Evolutionary conservation across 306 rosid species (phyloP).

Genomic region (Prunus davidiana): DNA sequence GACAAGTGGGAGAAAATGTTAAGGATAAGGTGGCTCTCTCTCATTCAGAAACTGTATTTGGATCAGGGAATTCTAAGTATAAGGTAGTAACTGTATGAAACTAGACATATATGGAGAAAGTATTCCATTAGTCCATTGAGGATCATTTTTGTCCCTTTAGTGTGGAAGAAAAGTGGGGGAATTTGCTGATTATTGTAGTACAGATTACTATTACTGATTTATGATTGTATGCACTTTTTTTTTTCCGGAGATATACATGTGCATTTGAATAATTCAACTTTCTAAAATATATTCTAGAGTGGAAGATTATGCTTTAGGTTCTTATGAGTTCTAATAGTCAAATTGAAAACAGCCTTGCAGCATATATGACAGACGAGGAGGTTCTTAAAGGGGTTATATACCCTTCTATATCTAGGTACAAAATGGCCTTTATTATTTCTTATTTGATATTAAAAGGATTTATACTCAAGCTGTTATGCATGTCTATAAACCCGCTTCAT

Average conservation of each 20-base stretch:
- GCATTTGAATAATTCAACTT: background rate
- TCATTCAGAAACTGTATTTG: background rate
- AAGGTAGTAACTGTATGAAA: background rate
- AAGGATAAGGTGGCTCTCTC: background rate
- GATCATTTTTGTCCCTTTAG: background rate
- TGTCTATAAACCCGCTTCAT: conserved; percentile 23
- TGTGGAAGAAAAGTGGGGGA: background rate
- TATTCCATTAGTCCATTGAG: background rate
- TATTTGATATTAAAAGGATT: background rate
- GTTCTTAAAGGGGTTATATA: conserved; percentile 75
- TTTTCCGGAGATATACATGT: background rate
- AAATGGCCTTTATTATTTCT: background rate
- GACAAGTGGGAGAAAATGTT: background rate
- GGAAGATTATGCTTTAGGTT: conserved; percentile 3
- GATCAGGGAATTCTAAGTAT: background rate
- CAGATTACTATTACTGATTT: background rate
- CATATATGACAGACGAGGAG: conserved; percentile 93
- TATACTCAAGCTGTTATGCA: conserved; percentile 11
- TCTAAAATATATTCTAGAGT: background rate
- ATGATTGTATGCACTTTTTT: background rate
- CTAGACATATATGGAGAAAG: background rate
- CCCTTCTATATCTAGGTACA: conserved; percentile 89
- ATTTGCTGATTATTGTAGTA: background rate
- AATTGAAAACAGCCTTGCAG: conserved; percentile 71
- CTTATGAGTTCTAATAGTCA: conserved; percentile 19